Conservation (phyloP, 345 rosid genomes). For the Mangifera indica region DNA sequence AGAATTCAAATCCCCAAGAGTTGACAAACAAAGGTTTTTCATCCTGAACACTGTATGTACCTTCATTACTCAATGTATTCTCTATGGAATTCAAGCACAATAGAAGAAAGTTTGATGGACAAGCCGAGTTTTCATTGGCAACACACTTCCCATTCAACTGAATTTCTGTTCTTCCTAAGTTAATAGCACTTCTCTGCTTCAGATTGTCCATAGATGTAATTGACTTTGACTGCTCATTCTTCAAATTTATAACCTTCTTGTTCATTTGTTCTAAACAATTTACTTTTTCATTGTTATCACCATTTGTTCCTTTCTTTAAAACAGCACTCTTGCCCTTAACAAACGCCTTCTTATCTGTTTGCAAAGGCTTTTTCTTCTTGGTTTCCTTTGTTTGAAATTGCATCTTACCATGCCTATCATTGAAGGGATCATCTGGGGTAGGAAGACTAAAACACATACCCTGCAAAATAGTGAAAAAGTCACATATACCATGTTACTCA, state of each 20-base stretch:
- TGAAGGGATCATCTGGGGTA: conserved; percentile 69
- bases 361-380: conserved; percentile 22
- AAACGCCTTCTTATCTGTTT: conserved; percentile 15
- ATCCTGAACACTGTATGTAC: conserved; percentile 27
- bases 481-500: conserved; percentile 9
- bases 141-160: conserved; percentile 20
- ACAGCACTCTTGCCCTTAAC: conserved; percentile 18
- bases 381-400: conserved; percentile 26
- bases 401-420: conserved; percentile 53
- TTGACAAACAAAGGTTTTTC: conserved; percentile 51
- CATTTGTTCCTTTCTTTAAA: conserved; percentile 17
- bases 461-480: conserved; percentile 29
- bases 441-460: conserved; percentile 98
- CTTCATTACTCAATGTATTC: conserved; percentile 37
- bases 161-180: conserved; percentile 7
- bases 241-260: conserved; percentile 11
- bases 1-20: conserved; percentile 84
- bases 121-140: conserved; percentile 29
- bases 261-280: conserved; percentile 16
- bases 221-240: conserved; percentile 26
- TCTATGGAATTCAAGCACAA: conserved; percentile 62
- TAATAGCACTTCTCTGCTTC: conserved; percentile 2
- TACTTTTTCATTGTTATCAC: conserved; percentile 7
- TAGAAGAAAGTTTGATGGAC: conserved; percentile 61
- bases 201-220: conserved; percentile 4